These are phyloP conservation scores for Termitomyces sp. DNA, from an alignment of 768 basidiomycete genomes.

Conservation along the genomic window DNA sequence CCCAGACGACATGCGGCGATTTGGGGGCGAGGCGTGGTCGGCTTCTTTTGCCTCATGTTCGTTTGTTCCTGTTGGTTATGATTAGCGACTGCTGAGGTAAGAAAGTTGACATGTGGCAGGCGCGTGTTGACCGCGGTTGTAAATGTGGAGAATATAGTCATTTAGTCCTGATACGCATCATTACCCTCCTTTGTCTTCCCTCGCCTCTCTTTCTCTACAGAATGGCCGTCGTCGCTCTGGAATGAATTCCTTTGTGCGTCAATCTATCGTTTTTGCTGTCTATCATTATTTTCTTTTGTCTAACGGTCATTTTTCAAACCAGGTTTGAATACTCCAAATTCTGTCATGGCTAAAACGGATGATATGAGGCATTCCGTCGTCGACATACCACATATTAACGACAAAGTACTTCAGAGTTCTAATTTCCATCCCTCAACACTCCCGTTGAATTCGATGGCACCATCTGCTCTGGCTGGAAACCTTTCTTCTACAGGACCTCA, in stretches of 20 bases:
- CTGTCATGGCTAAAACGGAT: conserved; percentile 7
- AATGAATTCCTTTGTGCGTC: conserved; percentile 15
- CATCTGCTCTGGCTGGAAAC: conserved; percentile 11
- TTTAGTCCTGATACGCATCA: conserved; percentile 12
- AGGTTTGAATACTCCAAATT: conserved; percentile 10
- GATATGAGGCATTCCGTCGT: conserved; percentile 8
- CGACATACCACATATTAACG: conserved; percentile 1
- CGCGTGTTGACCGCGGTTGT: conserved; percentile 15
- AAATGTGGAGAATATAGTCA: conserved; percentile 12
- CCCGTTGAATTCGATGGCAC: conserved; percentile 5
- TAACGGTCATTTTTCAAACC: conserved; percentile 7
- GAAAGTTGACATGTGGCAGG: conserved; percentile 17
- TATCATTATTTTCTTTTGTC: conserved; percentile 4
- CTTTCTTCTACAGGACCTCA: conserved; percentile 8
- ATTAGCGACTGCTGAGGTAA: conserved; percentile 16
- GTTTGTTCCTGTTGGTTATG: conserved; percentile 14
- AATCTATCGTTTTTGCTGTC: background rate
- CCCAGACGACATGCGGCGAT: conserved; percentile 2
- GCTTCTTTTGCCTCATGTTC: conserved; percentile 13
- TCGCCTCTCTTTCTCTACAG: conserved; percentile 2
- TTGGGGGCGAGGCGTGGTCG: background rate
- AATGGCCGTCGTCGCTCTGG: conserved; percentile 8
- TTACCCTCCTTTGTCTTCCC: conserved; percentile 5
- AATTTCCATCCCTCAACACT: background rate
- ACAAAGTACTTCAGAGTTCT: conserved; percentile 1